Base-by-base conservation (phyloP, 2,329 filamentous ascomycete genomes). In the Apiospora phragmitis region DNA sequence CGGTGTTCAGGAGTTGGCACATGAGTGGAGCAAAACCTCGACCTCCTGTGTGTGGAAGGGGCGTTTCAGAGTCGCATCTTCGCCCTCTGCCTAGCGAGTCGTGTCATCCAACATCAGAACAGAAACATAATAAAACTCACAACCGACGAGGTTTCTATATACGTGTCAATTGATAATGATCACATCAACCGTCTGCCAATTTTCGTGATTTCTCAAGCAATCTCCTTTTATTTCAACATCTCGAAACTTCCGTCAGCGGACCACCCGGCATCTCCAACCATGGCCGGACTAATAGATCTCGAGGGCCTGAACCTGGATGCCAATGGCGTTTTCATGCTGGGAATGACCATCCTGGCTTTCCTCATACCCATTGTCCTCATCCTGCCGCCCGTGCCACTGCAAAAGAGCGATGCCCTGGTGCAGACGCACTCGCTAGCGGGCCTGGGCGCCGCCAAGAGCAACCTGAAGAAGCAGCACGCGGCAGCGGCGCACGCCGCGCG, bases 361-460 rank as follows among this genome's bases (percentile, higher is more conserved):
- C 73, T 87, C 72, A 74, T 88, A 66, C 88, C 88, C 42, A 79
- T 89, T 70, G 81, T 89, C 70, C 80, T 88, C 72, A 81, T 88
- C 70, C 86, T 89, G 72, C 88, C 88, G 14, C 88, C 88, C 1
- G 79, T 89, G 24, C 83, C 85, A 12, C 84, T 88, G 6, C 84
- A 85, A 70, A 82, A 82, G 73, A 85, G 84, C 76, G 88, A 90
- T 75, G 86, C 85, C 42, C 81, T 90, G 67, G 78, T 83, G 18
- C 85, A 89, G 76, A 90, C 88, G 38, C 88, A 90, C 79, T 80
- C 80, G 49, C 84, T 80, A 71, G 75, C 88, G 72, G 87, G 86
- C 72, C 70, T 86, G 41, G 74, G 79, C 24, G 75, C 78, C 26
- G 72, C 77, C 32, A 76, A 79, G 72, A 85, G 82, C 76, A 83